A percentile compares a stretch with the other conserved stretches of the same genome.
These are phyloP conservation scores for Meira miltonrushii DNA, from an alignment of 1,284 basidiomycete genomes.

Conservation along the genomic window DNA sequence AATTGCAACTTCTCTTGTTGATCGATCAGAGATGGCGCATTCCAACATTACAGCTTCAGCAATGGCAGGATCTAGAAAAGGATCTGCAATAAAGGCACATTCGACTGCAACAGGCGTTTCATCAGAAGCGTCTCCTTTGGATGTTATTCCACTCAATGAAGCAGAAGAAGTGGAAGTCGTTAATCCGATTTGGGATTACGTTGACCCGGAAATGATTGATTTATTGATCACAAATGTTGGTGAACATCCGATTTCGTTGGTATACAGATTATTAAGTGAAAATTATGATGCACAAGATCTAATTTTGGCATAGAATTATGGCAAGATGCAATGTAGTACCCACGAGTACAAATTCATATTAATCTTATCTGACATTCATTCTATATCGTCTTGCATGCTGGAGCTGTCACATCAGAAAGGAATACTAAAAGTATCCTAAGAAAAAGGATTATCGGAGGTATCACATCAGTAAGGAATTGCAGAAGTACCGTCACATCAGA, in stretches of 20 bases:
- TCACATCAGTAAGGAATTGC: too few species aligned
- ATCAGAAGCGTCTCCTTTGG: background rate
- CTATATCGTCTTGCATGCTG: too few species aligned
- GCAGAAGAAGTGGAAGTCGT: slow-evolving; percentile 79
- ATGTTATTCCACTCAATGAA: slow-evolving; percentile 4
- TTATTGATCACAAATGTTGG: slow-evolving; percentile 86
- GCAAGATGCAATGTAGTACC: too few species aligned
- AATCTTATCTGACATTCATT: too few species aligned
- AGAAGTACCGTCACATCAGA: too few species aligned
- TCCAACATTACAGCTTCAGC: slow-evolving; percentile 1
- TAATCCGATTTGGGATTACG: slow-evolving; percentile 90
- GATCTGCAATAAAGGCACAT: background rate
- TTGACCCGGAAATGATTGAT: slow-evolving; percentile 82
- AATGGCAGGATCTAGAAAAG: background rate
- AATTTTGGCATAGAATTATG: background rate
- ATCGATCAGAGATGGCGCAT: background rate
- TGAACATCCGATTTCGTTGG: slow-evolving; percentile 51
- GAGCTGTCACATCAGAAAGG: too few species aligned
- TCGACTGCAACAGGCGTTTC: background rate
- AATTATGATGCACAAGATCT: slow-evolving; percentile 8
- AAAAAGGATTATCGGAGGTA: too few species aligned
- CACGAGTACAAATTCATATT: too few species aligned
- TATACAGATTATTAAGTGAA: slow-evolving; percentile 46
- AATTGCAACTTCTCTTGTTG: slow-evolving; percentile 7
- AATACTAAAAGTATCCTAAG: too few species aligned